Percentiles rank a stretch among this genome's conserved stretches.
Evolutionary conservation across 768 basidiomycete species (phyloP).

Genomic region (Suillus hirtellus): DNA sequence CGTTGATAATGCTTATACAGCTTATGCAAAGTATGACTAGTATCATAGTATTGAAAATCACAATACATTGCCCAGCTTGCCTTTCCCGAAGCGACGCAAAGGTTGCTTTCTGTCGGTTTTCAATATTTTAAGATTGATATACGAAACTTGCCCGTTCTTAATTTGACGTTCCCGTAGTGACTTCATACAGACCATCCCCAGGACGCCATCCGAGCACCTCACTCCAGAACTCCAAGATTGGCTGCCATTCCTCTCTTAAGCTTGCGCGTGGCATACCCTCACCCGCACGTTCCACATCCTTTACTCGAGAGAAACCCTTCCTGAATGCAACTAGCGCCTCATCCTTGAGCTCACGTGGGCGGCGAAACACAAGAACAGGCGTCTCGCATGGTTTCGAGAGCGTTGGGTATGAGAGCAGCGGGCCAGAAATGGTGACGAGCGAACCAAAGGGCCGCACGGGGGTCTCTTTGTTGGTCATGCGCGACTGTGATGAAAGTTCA

Average conservation of each 20-base stretch:
- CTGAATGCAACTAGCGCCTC: conserved; percentile 51
- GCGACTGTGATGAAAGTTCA: conserved; percentile 4
- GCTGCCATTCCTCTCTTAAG: conserved; percentile 70
- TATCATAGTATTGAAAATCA: too few relatives aligned
- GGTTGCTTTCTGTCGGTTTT: too few relatives aligned
- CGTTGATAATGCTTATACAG: too few relatives aligned
- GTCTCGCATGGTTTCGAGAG: conserved; percentile 52
- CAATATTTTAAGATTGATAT: not conserved
- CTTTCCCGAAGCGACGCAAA: too few relatives aligned
- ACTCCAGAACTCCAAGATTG: conserved; percentile 89
- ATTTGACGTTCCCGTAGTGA: conserved; percentile 43
- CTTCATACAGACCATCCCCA: conserved; percentile 66
- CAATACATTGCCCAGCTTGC: too few relatives aligned
- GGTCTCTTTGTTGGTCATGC: conserved; percentile 7
- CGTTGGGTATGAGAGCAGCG: conserved; percentile 79
- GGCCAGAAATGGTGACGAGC: conserved; percentile 67
- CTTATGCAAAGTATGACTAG: too few relatives aligned
- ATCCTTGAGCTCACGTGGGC: conserved; percentile 45
- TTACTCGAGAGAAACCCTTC: conserved; percentile 56
- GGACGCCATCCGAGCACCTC: conserved; percentile 57
- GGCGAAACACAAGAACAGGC: conserved; percentile 60
- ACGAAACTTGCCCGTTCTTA: not conserved
- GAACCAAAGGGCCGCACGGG: conserved; percentile 52
- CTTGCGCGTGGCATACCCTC: conserved; percentile 72
- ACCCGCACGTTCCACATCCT: conserved; percentile 48